Percentiles rank a stretch among this genome's conserved stretches.
Conservation (phyloP, 169 alveolate genomes). For the Cryptosporidium felis region DNA sequence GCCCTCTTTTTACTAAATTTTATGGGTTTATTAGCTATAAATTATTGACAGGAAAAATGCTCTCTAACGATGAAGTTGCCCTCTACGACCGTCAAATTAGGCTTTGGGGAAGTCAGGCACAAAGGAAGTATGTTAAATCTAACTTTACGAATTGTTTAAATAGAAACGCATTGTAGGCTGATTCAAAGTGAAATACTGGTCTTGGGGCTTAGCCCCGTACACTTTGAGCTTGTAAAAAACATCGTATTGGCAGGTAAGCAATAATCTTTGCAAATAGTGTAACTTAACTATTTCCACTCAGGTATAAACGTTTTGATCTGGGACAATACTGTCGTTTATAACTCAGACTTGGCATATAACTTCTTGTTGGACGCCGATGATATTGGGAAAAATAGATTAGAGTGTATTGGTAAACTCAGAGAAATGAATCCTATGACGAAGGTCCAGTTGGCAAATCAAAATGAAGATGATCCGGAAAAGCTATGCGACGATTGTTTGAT, state of each 20-base stretch:
- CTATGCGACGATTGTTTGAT: not conserved
- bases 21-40: too few relatives aligned
- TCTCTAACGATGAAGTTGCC: slow-evolving; percentile 66
- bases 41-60: too few relatives aligned
- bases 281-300: not conserved
- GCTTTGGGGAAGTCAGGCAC: slow-evolving; percentile 77
- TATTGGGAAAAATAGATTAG: slow-evolving; percentile 32
- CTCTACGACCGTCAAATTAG: slow-evolving; percentile 76
- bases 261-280: not conserved
- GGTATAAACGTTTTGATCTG: slow-evolving; percentile 36
- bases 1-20: too few relatives aligned
- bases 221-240: slow-evolving; percentile 72
- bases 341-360: slow-evolving; percentile 8
- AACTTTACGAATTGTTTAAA: not conserved
- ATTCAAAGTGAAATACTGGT: slow-evolving; percentile 58
- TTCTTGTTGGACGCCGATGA: slow-evolving; percentile 26
- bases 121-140: slow-evolving; percentile 58
- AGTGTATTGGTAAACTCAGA: slow-evolving; percentile 8
- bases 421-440: slow-evolving; percentile 57
- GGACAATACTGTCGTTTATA: slow-evolving; percentile 22
- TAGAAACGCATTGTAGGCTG: slow-evolving; percentile 21
- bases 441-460: not conserved
- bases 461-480: not conserved
- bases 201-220: slow-evolving; percentile 71
- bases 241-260: slow-evolving; percentile 75